Evolutionary conservation across 1,139 yeast genomes (phyloP), one percentile per base, ranked within the genome.

Genomic region (Suhomyces bolitotheri): DNA sequence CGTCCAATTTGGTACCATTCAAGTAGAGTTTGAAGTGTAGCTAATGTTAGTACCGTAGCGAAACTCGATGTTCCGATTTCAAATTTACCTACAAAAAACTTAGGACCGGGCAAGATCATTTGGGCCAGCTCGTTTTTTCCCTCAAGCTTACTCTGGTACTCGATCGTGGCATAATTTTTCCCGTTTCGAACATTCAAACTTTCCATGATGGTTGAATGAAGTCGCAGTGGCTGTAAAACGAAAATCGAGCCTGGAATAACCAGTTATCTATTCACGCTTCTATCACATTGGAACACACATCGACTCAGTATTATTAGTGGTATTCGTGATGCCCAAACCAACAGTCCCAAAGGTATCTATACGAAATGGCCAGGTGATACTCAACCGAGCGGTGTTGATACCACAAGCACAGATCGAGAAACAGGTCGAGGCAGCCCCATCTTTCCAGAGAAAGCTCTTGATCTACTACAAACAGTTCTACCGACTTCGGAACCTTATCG

Each of bases 381-480:
- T 46, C n/a, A 33, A 25, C 10, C 30, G 34, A 11, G 32, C 47
- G 3, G 19, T 45, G 4, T 23, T 45, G 2, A 39, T 47, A 0
- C 30, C 43, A 3, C 20, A 25, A 16, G 17, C 14, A 9, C 25
- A 20, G 10, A 22, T 33, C 9, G 15, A 25, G 4, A 38, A 32
- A 7, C 38, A 31, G 5, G 24, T 45, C 14, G 21, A 16, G 6
- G 22, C 13, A 6, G 41, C 33, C 7, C 34, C 28, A 5, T 7
- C 20, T 6, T 47, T 43, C 27, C 38, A 33, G 28, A 26, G 41
- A 6, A 49, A 51, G 33, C 43, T 51, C 15, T 38, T 47, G 7
- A 43, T 54, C 11, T 41, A 55, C 9, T 68, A 69, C 44, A 66
- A 61, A 39, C 56, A 52, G 24, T 60, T 68, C 34, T 66, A 48